phyloP scores from a whole-genome alignment of 805 yeast species.

The Kuraishia borneana region DNA sequence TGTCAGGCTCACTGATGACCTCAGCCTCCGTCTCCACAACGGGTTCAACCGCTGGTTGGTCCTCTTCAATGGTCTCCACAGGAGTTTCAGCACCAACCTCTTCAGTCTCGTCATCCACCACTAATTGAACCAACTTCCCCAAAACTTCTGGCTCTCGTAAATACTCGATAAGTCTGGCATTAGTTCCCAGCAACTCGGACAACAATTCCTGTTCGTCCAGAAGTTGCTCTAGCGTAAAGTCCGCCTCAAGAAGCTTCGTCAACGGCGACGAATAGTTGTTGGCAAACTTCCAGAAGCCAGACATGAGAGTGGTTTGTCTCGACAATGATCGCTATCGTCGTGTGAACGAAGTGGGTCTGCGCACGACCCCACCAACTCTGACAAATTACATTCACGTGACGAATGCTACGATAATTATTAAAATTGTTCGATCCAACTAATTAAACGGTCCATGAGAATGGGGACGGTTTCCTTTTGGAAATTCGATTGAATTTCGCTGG shows the following conservation, averaged over 20 bases:
- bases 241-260: conserved; percentile 38
- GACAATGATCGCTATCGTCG: too few species aligned
- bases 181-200: conserved; percentile 63
- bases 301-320: too few species aligned
- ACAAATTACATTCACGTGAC: conserved; percentile 1
- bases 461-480: conserved; percentile 14
- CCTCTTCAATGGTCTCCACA: conserved; percentile 7
- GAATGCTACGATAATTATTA: conserved; percentile 3
- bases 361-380: too few species aligned
- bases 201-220: conserved; percentile 67
- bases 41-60: conserved; percentile 2
- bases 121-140: conserved; percentile 53
- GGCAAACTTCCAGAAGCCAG: conserved; percentile 25
- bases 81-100: conserved; percentile 1
- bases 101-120: conserved; percentile 35
- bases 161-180: conserved; percentile 66
- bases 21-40: conserved; percentile 2
- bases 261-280: conserved; percentile 50
- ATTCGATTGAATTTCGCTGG: conserved; percentile 26
- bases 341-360: too few species aligned
- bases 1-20: conserved; percentile 5
- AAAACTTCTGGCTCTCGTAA: conserved; percentile 71
- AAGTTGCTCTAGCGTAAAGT: conserved; percentile 41
- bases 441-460: conserved; percentile 14
- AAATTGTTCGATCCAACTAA: conserved; percentile 20